Evolutionary conservation across 2,329 filamentous ascomycete genomes (phyloP), one percentile per base, ranked within the genome.

Genomic region (Ascomycota sp.): DNA sequence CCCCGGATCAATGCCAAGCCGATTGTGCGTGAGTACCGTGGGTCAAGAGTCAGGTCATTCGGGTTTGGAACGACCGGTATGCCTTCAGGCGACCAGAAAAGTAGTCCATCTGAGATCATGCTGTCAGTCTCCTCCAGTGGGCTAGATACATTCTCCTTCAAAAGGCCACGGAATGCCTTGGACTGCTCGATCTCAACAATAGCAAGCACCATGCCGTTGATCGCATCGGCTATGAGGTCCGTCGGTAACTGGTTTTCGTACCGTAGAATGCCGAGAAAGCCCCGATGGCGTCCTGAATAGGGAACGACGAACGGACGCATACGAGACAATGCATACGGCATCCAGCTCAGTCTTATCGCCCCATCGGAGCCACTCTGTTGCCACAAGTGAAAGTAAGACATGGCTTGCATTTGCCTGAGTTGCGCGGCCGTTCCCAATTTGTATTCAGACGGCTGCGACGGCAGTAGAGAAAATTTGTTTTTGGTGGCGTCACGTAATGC

Each of bases 341-440:
- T 52, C 65, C 71, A 79, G 27, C 44, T 47, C 13, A 49, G 29
- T 5, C 35, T 37, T 13, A 7, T 24, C 7, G 9, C 13, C 13
- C 20, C 29, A 11, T 30, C 17, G 8, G n/a, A 17, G n/a, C 21
- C 13, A 22, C 15, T 17, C 4, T 7, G 23, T 25, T n/a, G 11
- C 11, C n/a, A 25, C 24, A 9, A 38, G 43, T 86, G 80, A 42
- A 86, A 81, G 40, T 85, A 86, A 0, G 77, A 74, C 61, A 82
- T 73, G n/a, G 63, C 69, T 39, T 83, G 76, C 75, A 86, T 82
- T 5, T 65, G 63, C 30, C 76, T 58, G 3, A 80, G 50, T 35
- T 85, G 71, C 0, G 67, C 61, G 0, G 75, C 63, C 8, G 72
- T 77, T 23, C 73, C 58, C 3, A 63, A 54, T 1, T 58, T 58